Evolutionary conservation across 768 basidiomycete species (phyloP), one percentile per base, ranked within the genome.

Genomic region (Xerocomellus chrysenteron): DNA sequence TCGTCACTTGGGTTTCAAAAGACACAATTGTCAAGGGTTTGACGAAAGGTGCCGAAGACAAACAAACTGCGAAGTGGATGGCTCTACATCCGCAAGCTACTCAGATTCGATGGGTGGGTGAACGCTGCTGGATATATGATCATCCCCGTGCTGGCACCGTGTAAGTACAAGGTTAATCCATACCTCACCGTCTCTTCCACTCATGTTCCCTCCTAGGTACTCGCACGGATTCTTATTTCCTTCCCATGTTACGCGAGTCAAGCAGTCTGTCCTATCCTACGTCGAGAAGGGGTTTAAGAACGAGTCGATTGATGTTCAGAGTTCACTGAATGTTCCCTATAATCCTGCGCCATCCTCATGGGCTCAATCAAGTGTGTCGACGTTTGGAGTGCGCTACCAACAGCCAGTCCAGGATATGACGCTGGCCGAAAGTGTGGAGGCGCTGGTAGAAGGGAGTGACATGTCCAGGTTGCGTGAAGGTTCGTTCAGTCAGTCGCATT

Each of bases 91-190:
- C 95, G 0, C 82, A 80, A 43, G 83, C 88, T 14, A 74, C 80
- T 30, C 82, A 88, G 62, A 83, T 99, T 40, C 83, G 92, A 43
- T 98, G 96, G 95, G 80, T 81, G 33, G 87, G 90, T 62, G 95
- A 99, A 68, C 83, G 88, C 28, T 98, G 96, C 73, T 96, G 93
- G 92, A 92, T 99, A 61, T 98, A 99, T 73, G 95, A 99, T 68
- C 96, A 98, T 73, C 96, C 96, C 2, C 87, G 93, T 47, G 86
- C 91, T 16, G 89, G 91, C 47, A 97, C 95, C 19, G 94, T 96
- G 86, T 94, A 77, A 67, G 90, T 79, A 30, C 26, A 50, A 30
- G 45, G 36, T 35, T 36, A 51, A 53, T 40, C 28, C 19, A 30
- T 37, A 19, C 36, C 24, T 57, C 35, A 33, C 37, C 24, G 24